Base-by-base conservation (phyloP, 2,329 filamentous ascomycete species). In the Scedosporium dehoogii region DNA sequence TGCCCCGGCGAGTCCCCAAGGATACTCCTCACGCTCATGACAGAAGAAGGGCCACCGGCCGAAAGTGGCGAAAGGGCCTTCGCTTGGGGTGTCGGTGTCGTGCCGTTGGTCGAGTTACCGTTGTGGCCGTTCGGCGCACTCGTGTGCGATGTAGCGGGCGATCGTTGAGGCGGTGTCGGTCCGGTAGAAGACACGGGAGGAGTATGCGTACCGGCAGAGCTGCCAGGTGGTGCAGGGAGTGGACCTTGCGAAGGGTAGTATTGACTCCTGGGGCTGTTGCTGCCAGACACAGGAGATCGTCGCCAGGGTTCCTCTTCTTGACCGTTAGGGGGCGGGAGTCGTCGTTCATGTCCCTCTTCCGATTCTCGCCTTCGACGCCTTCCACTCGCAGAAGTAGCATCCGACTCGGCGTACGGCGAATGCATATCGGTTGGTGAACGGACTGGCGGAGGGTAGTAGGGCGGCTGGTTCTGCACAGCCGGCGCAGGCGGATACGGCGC, bases 221-320 rank as follows among this genome's bases (percentile, higher is more conserved):
- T 25, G 6, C 14, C 25, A 12, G 58, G 51, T 4, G 41, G 33
- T 4, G 55, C 56, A 3, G 60, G 46, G n/a, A 59, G 41, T 64
- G 66, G 72, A 71, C 66, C 71, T 38, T 61, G 73, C 61, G 73
- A 75, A 6, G 75, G 73, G 42, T 80, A 78, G 21, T 72, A 67
- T 61, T 75, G 71, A 41, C 73, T 74, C 23, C 73, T 73, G 18
- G 80, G 79, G 61, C 81, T 83, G 67, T 76, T 78, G 64, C 73
- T 75, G 65, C 74, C 77, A 41, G 77, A 76, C 60, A 76, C 77
- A 9, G 81, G 81, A 10, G 81, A 83, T 62, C 81, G 76, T 64
- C 80, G 73, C 59, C 79, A 75, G 38, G 76, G 74, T 63, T 81
- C 79, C 29, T 83, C 80, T 16, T 83, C 81, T 48, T 72, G 68